A percentile compares a stretch with the other conserved stretches of the same genome.
phyloP scores from a whole-genome alignment of 2,329 filamentous ascomycete genomes.

The Leptographium lundbergii region DNA sequence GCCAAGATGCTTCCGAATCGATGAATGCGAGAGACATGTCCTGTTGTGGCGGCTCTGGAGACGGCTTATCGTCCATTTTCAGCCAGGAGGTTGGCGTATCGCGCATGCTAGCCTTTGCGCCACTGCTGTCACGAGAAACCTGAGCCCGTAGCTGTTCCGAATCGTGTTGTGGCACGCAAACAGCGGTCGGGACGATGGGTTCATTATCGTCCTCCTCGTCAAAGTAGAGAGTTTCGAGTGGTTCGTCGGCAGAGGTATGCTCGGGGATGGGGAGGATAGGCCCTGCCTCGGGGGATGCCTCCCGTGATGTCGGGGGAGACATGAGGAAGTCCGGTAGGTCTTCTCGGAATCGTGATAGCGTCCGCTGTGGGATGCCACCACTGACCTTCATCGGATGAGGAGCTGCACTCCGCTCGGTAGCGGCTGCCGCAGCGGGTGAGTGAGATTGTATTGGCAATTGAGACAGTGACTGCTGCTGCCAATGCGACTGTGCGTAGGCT shows the following conservation, averaged over 20 bases:
- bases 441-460: constrained; percentile 1
- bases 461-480: constrained; percentile 1
- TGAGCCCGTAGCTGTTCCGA: not conserved
- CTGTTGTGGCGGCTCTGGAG: constrained; percentile 46
- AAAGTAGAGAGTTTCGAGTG: constrained; percentile 8
- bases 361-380: constrained; percentile 53
- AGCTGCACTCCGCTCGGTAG: not conserved
- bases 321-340: constrained; percentile 77
- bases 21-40: constrained; percentile 86
- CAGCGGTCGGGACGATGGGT: not conserved
- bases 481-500: not conserved
- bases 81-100: constrained; percentile 32
- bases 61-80: constrained; percentile 27
- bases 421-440: constrained; percentile 16
- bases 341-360: constrained; percentile 83
- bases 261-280: constrained; percentile 15
- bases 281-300: constrained; percentile 64
- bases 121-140: not conserved
- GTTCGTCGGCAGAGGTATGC: constrained; percentile 2
- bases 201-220: constrained; percentile 17
- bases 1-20: constrained; percentile 92
- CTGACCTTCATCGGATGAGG: constrained; percentile 21
- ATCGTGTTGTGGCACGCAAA: not conserved
- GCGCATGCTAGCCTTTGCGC: constrained; percentile 21
- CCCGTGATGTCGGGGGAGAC: constrained; percentile 71